Base-by-base conservation (phyloP, 2,329 filamentous ascomycete species). In the Amauroascus niger region DNA sequence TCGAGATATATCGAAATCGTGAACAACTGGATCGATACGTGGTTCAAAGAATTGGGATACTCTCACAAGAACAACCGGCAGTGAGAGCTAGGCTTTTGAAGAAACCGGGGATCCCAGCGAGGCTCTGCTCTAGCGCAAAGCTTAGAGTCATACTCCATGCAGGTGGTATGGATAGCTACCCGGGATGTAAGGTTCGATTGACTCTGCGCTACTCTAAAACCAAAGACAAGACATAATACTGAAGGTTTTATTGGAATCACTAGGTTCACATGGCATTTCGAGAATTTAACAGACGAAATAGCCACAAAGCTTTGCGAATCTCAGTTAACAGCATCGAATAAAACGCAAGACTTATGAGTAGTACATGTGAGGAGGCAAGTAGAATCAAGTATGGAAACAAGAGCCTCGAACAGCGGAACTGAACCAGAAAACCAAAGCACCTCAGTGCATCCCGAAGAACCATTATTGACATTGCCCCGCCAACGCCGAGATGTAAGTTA, bases 401-500 rank as follows among this genome's bases (percentile, higher is more conserved):
- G 37, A 40, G 37, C 33, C 33, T 5, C 33, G 33, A 14, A 35
- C 26, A 30, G 9, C 4, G 26, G 9, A 40, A 5, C 18, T 20
- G 37, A 40, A 40, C 37, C 37, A 39, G 26, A 54, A 32, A n/a
- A 30, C 26, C 46, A 16, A 35, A 24, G 18, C 46, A 49, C 46
- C 24, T 5, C 44, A 22, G 44, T 6, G 30, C 33, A 35, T 26
- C 46, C 28, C 30, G 16, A 35, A 39, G 16, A 47, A 9, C 33
- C 46, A 39, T 39, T 37, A n/a, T 16, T 20, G 37, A 22, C 28
- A 49, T 30, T 35, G 11, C 18, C 8, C 46, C 46, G 33, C 28
- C 30, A 26, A 49, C 46, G 46, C 46, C 46, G 13, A 16, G 24
- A 32, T 47, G 6, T 35, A 16, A 6, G n/a, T n/a, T n/a, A n/a